These are phyloP conservation scores for Circinella umbellata DNA, from an alignment of 371 early-diverging fungal species.

Conservation along the genomic window DNA sequence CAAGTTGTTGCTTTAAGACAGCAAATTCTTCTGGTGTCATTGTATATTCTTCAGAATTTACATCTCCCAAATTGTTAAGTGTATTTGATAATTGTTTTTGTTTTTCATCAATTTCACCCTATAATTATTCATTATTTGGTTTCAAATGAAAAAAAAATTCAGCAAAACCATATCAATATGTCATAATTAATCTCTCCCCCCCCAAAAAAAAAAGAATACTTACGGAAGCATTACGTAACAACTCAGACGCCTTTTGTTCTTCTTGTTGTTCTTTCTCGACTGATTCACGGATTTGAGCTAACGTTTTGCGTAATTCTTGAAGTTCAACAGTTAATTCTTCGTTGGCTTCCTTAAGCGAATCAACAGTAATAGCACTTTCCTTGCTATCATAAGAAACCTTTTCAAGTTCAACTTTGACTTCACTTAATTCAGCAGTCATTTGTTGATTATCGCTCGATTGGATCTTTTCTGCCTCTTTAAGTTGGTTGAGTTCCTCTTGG, in stretches of 20 bases:
- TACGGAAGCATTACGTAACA: slow-evolving; percentile 82
- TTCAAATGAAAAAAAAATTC: neutral
- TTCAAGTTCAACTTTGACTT: slow-evolving; percentile 80
- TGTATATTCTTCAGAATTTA: slow-evolving; percentile 15
- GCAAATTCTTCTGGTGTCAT: slow-evolving; percentile 69
- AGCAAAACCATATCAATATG: neutral
- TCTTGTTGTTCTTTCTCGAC: slow-evolving; percentile 68
- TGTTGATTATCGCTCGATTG: slow-evolving; percentile 72
- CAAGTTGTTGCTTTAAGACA: slow-evolving; percentile 78
- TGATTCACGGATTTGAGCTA: slow-evolving; percentile 58
- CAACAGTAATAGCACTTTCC: slow-evolving; percentile 81
- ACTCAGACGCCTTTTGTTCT: slow-evolving; percentile 80
- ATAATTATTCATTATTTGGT: neutral
- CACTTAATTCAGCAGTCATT: slow-evolving; percentile 68
- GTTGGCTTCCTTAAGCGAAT: slow-evolving; percentile 85
- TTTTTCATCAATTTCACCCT: slow-evolving; percentile 73
- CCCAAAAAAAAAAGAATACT: slow-evolving; percentile 18
- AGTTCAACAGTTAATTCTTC: slow-evolving; percentile 68
- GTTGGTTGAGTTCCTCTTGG: slow-evolving; percentile 65
- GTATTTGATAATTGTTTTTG: slow-evolving; percentile 77
- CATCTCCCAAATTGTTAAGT: slow-evolving; percentile 58
- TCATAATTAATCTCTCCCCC: neutral
- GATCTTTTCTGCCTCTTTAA: slow-evolving; percentile 64
- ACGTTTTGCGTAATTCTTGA: slow-evolving; percentile 68
- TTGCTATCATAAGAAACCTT: slow-evolving; percentile 85